Evolutionary conservation across 2,329 filamentous ascomycete genomes (phyloP).

Genomic region (Chaetomium globosum): DNA sequence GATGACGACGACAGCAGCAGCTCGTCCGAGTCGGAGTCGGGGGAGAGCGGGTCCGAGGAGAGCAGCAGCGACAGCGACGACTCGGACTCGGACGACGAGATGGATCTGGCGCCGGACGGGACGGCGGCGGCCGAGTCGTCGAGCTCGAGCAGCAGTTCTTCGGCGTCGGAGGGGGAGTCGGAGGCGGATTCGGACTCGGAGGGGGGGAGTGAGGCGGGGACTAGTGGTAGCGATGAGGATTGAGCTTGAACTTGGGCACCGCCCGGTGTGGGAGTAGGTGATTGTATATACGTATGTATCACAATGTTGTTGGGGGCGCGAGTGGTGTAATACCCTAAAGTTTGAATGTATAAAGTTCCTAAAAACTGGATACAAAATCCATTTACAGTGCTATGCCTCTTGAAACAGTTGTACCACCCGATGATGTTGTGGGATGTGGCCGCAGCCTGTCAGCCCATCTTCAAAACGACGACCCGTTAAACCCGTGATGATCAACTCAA

Average conservation of each 20-base stretch:
- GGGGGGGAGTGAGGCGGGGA: conserved; percentile 31
- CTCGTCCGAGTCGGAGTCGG: conserved; percentile 45
- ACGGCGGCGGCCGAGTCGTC: conserved; percentile 29
- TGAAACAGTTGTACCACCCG: conserved; percentile 3
- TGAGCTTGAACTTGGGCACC: conserved; percentile 1
- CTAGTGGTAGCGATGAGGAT: conserved; percentile 33
- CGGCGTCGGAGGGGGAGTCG: conserved; percentile 33
- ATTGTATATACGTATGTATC: not conserved
- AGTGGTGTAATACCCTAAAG: conserved; percentile 15
- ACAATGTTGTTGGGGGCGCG: not conserved
- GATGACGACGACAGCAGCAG: conserved; percentile 49
- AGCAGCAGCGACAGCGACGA: conserved; percentile 37
- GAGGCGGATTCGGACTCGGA: conserved; percentile 28
- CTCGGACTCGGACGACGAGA: conserved; percentile 37
- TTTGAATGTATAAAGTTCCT: conserved; percentile 4
- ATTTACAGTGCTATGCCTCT: not conserved
- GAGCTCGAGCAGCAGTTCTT: conserved; percentile 37
- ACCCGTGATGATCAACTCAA: not conserved
- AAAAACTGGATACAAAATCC: not conserved
- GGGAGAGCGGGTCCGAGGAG: conserved; percentile 23
- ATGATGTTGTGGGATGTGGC: conserved; percentile 16
- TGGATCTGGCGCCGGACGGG: conserved; percentile 27
- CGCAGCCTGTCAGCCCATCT: conserved; percentile 6
- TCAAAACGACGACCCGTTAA: not conserved
- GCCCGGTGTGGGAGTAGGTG: not conserved